phyloP scores from a whole-genome alignment of 2,329 filamentous ascomycete genomes.

The Didymella glomerata region DNA sequence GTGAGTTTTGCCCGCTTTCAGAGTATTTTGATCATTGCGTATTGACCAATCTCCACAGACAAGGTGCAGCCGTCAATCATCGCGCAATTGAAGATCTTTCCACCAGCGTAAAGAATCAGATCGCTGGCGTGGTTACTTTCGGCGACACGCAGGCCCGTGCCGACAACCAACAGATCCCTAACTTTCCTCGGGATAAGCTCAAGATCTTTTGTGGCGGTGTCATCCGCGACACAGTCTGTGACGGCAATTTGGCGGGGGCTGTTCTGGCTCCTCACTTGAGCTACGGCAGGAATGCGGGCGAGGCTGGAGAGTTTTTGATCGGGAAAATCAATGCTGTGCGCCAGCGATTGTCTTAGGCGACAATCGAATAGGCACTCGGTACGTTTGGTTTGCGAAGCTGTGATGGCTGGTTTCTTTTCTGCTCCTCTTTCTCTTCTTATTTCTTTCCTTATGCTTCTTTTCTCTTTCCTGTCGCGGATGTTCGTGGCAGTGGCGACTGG shows the following conservation, averaged over 20 bases:
- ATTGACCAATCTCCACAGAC: neutral
- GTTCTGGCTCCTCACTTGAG: neutral
- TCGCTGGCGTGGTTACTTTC: neutral
- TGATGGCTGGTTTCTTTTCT: neutral
- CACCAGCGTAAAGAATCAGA: neutral
- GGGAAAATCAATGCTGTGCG: neutral
- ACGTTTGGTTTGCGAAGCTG: neutral
- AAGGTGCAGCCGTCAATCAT: neutral
- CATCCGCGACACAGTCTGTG: neutral
- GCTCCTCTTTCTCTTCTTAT: neutral
- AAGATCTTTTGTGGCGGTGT: neutral
- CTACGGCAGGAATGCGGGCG: neutral
- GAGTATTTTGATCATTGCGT: neutral
- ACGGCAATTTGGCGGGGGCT: neutral
- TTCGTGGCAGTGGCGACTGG: neutral
- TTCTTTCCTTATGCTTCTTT: no score
- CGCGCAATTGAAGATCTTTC: neutral
- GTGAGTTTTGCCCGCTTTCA: neutral
- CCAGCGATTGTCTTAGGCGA: neutral
- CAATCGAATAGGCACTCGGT: neutral
- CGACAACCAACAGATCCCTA: neutral
- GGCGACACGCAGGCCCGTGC: neutral
- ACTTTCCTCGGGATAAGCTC: neutral
- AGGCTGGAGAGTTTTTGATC: neutral
- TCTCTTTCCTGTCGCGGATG: neutral